Percentiles rank a stretch among this genome's conserved stretches.
These are phyloP conservation scores for Vanilla planifolia DNA, from an alignment of 106 monocot genomes.

Conservation along the genomic window DNA sequence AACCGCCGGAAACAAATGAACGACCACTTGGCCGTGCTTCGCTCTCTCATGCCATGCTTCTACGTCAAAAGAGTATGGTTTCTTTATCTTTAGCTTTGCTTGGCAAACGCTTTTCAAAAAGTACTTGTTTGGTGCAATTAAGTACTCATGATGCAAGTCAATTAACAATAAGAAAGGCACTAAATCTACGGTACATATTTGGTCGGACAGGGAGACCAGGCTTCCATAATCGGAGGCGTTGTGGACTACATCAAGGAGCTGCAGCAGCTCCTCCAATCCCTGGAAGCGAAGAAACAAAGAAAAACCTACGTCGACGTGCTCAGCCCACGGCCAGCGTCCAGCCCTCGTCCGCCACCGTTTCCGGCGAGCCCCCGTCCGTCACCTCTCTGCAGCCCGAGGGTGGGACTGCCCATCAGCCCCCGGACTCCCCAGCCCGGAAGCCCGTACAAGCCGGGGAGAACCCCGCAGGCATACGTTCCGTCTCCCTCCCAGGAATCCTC, in stretches of 20 bases:
- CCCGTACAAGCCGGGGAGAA: constrained; percentile 49
- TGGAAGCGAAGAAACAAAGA: constrained; percentile 84
- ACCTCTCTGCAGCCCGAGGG: constrained; percentile 52
- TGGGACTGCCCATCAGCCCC: constrained; percentile 51
- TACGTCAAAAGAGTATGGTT: constrained; percentile 75
- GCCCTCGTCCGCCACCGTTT: constrained; percentile 30
- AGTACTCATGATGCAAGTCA: not conserved
- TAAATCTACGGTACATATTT: not conserved
- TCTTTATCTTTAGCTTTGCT: not conserved
- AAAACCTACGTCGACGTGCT: constrained; percentile 69
- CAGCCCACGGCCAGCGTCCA: constrained; percentile 51
- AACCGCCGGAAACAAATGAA: constrained; percentile 95
- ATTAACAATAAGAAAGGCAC: no score
- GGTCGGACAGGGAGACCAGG: constrained; percentile 70
- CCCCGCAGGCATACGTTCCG: constrained; percentile 1
- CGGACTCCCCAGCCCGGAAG: constrained; percentile 70
- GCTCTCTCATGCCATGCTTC: constrained; percentile 81
- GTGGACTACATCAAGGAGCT: constrained; percentile 91
- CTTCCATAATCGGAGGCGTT: constrained; percentile 86
- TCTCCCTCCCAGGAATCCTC: constrained; percentile 25
- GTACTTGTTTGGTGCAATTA: no score
- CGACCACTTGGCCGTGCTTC: constrained; percentile 52
- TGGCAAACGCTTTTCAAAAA: no score
- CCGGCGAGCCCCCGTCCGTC: constrained; percentile 21
- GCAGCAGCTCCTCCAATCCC: constrained; percentile 61